phyloP scores from a whole-genome alignment of 441 rosid genomes.

The Gossypium lobatum region DNA sequence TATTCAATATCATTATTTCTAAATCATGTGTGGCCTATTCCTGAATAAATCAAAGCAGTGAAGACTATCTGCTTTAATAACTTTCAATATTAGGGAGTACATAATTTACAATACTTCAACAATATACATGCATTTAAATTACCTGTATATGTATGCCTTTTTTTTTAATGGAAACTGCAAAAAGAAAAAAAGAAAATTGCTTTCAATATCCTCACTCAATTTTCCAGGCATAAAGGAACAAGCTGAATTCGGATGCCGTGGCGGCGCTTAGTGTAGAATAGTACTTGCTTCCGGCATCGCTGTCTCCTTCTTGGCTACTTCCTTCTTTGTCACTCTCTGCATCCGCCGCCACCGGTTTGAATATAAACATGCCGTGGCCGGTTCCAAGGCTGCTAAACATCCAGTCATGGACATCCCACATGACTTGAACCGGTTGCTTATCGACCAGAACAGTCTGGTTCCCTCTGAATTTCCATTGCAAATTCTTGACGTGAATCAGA shows the following conservation, averaged over 20 bases:
- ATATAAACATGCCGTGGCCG: constrained; percentile 48
- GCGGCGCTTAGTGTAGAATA: constrained; percentile 26
- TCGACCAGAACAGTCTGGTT: constrained; percentile 53
- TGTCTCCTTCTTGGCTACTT: constrained; percentile 36
- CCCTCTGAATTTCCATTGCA: constrained; percentile 72
- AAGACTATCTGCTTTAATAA: background rate
- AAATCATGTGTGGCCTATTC: background rate
- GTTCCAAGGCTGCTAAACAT: constrained; percentile 35
- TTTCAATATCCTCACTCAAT: constrained; percentile 30
- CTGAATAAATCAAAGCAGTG: background rate
- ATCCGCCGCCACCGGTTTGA: constrained; percentile 49
- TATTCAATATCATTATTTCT: background rate
- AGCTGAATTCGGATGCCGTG: constrained; percentile 40
- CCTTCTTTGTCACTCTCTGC: constrained; percentile 41
- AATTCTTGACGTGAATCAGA: constrained; percentile 45
- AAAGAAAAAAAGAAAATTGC: background rate
- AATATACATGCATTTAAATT: background rate
- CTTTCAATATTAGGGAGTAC: background rate
- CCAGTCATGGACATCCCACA: constrained; percentile 78
- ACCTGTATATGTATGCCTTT: background rate
- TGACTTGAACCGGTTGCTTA: constrained; percentile 54
- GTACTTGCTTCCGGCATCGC: constrained; percentile 37
- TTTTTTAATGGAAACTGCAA: background rate
- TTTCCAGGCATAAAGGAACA: constrained; percentile 63
- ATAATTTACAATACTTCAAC: background rate